Evolutionary conservation across 2,329 filamentous ascomycete genomes (phyloP), one percentile per base, ranked within the genome.

Genomic region (Dendryphion nanum): DNA sequence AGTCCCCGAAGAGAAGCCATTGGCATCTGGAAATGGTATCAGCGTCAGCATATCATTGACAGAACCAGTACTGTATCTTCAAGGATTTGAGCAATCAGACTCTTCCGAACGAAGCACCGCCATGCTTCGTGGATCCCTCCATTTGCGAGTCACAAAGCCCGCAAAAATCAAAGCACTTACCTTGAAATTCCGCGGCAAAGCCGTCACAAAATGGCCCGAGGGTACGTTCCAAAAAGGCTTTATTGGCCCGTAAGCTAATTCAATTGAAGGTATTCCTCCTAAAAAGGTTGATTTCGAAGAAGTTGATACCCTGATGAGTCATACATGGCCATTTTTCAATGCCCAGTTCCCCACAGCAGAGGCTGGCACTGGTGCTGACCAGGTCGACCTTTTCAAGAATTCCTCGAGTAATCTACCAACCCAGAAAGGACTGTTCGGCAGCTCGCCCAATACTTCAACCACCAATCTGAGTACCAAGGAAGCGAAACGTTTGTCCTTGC

Each of bases 191-290:
- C 79, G 83, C 28, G 93, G 91, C 19, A 85, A 82, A 59, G 88
- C 89, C 3, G 80, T 85, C 47, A 97, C 93, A 1, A 89, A 95
- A 59, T 98, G 93, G 93, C 91, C 93, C 13, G 93, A 97, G 71
- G 89, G 81, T 78, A 59, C 10, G 12, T 10, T 33, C 8, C 29
- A 10, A 16, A 10, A 10, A 10, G 29, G 15, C 7, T 15, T 30
- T 30, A 8, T 26, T 8, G n/a, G n/a, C 23, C 23, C 23, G 23
- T 29, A 10, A 18, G 33, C 42, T 52, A 30, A 55, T 44, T 14
- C 26, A 30, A 12, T 20, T 16, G 5, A 33, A 82, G 81, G 89
- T 35, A 93, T 97, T 19, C 91, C 93, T 3, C 89, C 90, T 0
- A 77, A 84, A 40, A 95, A 95, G 64, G 77, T 84, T 1, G 86